Conservation (phyloP, 202 grass and related monocot species). For the Setaria italica region DNA sequence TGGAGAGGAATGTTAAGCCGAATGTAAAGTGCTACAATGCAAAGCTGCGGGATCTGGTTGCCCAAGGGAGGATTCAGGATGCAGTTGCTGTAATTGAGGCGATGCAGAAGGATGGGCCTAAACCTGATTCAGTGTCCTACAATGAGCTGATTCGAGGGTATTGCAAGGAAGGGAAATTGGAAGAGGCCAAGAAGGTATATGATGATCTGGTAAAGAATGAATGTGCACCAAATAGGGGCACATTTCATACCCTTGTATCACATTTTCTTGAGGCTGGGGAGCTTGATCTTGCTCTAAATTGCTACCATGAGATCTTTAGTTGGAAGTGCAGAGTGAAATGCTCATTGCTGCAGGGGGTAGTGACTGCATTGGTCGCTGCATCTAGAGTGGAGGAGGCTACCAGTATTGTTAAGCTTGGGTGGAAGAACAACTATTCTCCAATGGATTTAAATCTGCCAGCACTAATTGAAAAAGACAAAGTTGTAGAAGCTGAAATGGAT, state of each 20-base stretch:
- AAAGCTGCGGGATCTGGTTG: conserved; percentile 60
- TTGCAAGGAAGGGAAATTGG: conserved; percentile 43
- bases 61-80: conserved; percentile 43
- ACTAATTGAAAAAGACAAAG: background rate
- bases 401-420: conserved; percentile 50
- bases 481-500: background rate
- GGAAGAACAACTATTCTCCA: conserved; percentile 52
- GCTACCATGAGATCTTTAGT: conserved; percentile 59
- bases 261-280: conserved; percentile 49
- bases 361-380: conserved; percentile 55
- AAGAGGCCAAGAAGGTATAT: conserved; percentile 58
- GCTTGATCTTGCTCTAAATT: conserved; percentile 58
- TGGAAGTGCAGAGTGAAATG: conserved; percentile 26
- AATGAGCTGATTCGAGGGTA: conserved; percentile 69
- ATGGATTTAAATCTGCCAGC: conserved; percentile 46
- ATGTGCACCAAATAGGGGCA: conserved; percentile 47
- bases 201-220: conserved; percentile 51
- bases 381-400: conserved; percentile 58
- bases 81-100: conserved; percentile 47
- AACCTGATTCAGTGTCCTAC: conserved; percentile 61
- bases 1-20: conserved; percentile 61
- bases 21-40: conserved; percentile 60
- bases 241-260: conserved; percentile 59
- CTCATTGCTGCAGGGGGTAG: conserved; percentile 50
- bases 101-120: conserved; percentile 63